phyloP scores from a whole-genome alignment of 495 filamentous ascomycete genomes.

The Lepidopterella palustris region DNA sequence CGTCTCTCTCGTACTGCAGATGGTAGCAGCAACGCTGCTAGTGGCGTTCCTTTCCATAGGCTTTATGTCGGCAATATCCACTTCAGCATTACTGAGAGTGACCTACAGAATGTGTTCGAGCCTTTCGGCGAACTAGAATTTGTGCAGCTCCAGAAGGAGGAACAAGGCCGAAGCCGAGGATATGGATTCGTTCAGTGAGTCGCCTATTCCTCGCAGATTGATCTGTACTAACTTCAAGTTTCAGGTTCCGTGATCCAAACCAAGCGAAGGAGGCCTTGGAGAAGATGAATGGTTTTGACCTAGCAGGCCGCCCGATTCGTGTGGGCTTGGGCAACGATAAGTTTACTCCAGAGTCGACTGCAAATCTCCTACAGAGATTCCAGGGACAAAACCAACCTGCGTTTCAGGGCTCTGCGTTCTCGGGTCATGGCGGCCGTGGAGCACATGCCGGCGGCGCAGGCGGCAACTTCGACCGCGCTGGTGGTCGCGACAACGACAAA shows the following conservation, averaged over 20 bases:
- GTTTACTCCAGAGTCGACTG: conserved; percentile 96
- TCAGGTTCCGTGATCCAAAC: conserved; percentile 83
- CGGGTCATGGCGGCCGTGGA: conserved; percentile 82
- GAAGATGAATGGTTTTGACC: conserved; percentile 99
- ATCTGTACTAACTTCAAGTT: conserved; percentile 32
- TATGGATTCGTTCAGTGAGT: conserved; percentile 99
- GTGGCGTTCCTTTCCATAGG: conserved; percentile 90
- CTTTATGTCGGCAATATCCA: conserved; percentile 99
- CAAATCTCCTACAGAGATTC: conserved; percentile 82
- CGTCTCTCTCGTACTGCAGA: conserved; percentile 87
- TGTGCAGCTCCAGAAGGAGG: conserved; percentile 93
- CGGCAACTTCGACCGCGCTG: conserved; percentile 85
- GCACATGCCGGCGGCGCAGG: conserved; percentile 69
- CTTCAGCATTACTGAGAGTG: conserved; percentile 97
- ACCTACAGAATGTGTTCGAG: conserved; percentile 94
- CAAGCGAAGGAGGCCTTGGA: conserved; percentile 91
- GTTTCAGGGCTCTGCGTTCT: conserved; percentile 93
- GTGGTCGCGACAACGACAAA: conserved; percentile 86
- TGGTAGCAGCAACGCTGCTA: conserved; percentile 53
- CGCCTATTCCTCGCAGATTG: neutral
- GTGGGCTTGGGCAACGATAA: conserved; percentile 99
- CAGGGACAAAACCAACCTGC: conserved; percentile 68
- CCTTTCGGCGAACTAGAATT: conserved; percentile 98
- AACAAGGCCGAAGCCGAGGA: conserved; percentile 81
- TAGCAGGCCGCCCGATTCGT: conserved; percentile 93